Base-by-base conservation (phyloP, 495 filamentous ascomycete species). In the Penicillium cosmopolitanum region DNA sequence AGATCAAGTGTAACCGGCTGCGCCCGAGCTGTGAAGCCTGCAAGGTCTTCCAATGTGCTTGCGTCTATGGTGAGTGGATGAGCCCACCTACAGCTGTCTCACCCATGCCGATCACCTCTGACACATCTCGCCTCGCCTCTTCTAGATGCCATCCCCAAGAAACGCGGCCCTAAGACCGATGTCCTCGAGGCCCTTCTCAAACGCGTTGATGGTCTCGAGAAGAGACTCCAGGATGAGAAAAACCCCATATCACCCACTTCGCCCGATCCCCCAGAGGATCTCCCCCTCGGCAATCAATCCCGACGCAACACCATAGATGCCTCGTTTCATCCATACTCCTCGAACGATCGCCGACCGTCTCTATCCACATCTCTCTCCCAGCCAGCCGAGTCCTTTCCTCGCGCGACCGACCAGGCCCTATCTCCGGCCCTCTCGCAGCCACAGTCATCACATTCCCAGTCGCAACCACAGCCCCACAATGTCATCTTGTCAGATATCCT, bases 1-100 rank as follows among this genome's bases (percentile, higher is more conserved):
- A 91, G 91, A 94, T 94, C 79, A 96, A 96, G 75, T 96, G 91
- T 75, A 94, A 93, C 75, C 89, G 91, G 16, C 72, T 92, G 56
- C 85, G 88, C 21, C 91, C 91, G 35, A 89, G 89, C 55, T 96
- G 91, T 66, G 91, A 93, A 72, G 90, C 91, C 52, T 96, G 91
- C 70, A 89, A 91, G 71, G 87, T 94, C 50, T 96, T 96, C 70
- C 88, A 92, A 57, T 91, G 88, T 65, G 85, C 88, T n/a, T 96
- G 91, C 75, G 81, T 96, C 42, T 96, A 96, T 68, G 91, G 91
- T 95, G 80, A 51, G 83, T 73, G 25, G 28, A 48, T 42, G 53
- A 18, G 15, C 50, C 38, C 25, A 43, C 42, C 8, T 3, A n/a
- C 46, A 48, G 46, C 46, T 48, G 19, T 48, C 40, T 6, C 18